Evolutionary conservation across 371 early-diverging fungal genomes (phyloP).

Genomic region (Mortierella sp.): DNA sequence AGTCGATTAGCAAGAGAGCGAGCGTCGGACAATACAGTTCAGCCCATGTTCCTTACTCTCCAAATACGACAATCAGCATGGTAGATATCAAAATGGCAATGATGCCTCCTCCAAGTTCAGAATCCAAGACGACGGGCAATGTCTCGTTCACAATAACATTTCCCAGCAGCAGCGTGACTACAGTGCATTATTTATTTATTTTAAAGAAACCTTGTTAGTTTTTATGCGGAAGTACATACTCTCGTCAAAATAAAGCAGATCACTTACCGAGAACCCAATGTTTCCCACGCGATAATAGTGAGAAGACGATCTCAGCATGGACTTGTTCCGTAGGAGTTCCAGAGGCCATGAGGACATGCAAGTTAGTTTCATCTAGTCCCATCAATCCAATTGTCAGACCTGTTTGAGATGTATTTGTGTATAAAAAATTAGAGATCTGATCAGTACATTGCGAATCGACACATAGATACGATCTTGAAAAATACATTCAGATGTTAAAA

Average conservation of each 20-base stretch:
- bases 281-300: slow-evolving; percentile 76
- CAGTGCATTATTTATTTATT: not conserved
- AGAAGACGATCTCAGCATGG: slow-evolving; percentile 78
- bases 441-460: no score
- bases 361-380: slow-evolving; percentile 78
- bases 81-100: slow-evolving; percentile 92
- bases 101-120: slow-evolving; percentile 81
- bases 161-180: slow-evolving; percentile 87
- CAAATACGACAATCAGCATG: slow-evolving; percentile 90
- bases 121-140: slow-evolving; percentile 91
- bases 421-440: not conserved
- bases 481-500: not conserved
- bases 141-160: slow-evolving; percentile 96
- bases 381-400: slow-evolving; percentile 89
- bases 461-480: no score
- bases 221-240: not conserved
- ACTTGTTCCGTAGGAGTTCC: slow-evolving; percentile 73
- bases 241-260: not conserved
- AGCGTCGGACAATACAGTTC: no score
- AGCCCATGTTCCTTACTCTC: slow-evolving; percentile 82
- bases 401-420: slow-evolving; percentile 42
- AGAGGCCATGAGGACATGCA: slow-evolving; percentile 76
- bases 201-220: not conserved
- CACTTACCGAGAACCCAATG: slow-evolving; percentile 78
- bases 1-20: no score